phyloP scores from a whole-genome alignment of 2,329 filamentous ascomycete genomes.

The Botrytis cinerea region DNA sequence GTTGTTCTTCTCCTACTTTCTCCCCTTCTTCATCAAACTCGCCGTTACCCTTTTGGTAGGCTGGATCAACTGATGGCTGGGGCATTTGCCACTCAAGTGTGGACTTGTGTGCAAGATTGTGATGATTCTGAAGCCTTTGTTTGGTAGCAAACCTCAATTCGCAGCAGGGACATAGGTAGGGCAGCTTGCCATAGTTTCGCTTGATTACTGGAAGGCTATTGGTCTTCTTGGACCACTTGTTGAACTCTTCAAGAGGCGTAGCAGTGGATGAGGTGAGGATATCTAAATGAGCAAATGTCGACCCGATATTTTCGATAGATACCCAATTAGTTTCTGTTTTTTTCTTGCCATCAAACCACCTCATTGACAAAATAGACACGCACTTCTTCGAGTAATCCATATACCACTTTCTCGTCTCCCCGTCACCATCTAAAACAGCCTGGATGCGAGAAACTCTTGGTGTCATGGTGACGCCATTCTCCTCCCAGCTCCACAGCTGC shows the following conservation, averaged over 20 bases:
- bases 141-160: not conserved
- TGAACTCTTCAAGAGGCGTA: too few relatives aligned
- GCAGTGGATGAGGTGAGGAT: not conserved
- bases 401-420: not conserved
- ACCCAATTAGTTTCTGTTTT: not conserved
- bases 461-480: not conserved
- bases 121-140: not conserved
- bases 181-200: not conserved
- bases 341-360: not conserved
- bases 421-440: not conserved
- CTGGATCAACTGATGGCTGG: not conserved
- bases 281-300: not conserved
- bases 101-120: not conserved
- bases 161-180: conserved; percentile 4
- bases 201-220: not conserved
- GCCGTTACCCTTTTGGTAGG: not conserved
- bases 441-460: not conserved
- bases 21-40: not conserved
- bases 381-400: not conserved
- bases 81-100: not conserved
- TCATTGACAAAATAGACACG: not conserved
- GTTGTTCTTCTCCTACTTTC: not conserved
- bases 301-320: not conserved
- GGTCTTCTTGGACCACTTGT: not conserved
- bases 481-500: conserved; percentile 6